Conservation (phyloP, 768 basidiomycete species). For the Suillus brevipes region DNA sequence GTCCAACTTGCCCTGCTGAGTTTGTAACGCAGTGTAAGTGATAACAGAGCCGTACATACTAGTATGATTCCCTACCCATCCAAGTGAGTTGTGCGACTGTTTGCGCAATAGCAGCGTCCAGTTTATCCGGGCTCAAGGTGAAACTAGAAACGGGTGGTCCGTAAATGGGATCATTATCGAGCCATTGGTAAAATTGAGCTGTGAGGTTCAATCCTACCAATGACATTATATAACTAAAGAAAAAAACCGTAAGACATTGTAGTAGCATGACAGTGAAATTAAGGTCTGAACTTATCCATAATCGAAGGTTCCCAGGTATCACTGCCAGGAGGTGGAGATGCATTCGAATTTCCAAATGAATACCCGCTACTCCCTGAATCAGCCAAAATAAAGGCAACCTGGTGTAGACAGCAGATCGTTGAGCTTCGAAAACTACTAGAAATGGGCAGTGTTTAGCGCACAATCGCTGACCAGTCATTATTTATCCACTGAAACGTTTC, state of each 20-base stretch:
- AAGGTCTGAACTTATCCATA: background rate
- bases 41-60: background rate
- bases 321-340: too few species aligned
- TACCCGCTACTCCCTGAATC: background rate
- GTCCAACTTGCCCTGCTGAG: background rate
- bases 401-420: background rate
- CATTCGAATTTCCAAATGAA: too few species aligned
- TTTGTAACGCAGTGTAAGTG: background rate
- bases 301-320: too few species aligned
- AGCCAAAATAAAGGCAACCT: background rate
- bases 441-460: background rate
- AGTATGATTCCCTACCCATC: background rate
- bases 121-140: background rate
- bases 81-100: background rate
- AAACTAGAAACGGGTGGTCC: background rate
- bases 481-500: too few species aligned
- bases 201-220: background rate
- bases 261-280: background rate
- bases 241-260: background rate
- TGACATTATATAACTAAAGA: conserved; percentile 4
- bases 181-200: background rate
- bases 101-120: conserved; percentile 7
- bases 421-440: background rate
- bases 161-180: too few species aligned
- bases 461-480: too few species aligned